phyloP scores from a whole-genome alignment of 306 rosid species.

The Quercus berberidifolia region DNA sequence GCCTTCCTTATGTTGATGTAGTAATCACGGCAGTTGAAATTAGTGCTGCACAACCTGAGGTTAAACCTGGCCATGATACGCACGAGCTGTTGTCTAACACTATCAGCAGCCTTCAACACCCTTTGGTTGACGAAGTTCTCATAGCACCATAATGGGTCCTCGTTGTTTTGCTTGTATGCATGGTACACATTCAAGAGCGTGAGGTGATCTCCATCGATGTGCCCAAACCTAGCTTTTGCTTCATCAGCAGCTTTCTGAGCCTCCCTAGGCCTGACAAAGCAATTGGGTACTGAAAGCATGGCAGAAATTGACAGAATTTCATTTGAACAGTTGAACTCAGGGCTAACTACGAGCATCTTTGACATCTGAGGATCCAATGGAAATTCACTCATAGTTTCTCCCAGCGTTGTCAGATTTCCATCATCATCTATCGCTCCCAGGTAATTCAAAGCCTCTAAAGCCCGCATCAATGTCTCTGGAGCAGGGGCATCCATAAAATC shows the following conservation, averaged over 20 bases:
- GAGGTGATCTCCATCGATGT: conserved; percentile 96
- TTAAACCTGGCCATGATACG: conserved; percentile 84
- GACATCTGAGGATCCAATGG: conserved; percentile 99
- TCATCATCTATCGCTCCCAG: conserved; percentile 96
- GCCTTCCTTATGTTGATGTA: conserved; percentile 89
- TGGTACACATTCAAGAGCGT: conserved; percentile 92
- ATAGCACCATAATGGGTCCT: conserved; percentile 89
- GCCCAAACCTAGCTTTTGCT: conserved; percentile 97
- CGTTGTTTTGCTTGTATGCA: conserved; percentile 90
- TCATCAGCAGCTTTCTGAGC: conserved; percentile 97
- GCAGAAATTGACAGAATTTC: conserved; percentile 90
- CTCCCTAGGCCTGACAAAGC: conserved; percentile 99
- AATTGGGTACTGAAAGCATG: conserved; percentile 99
- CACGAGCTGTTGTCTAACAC: conserved; percentile 84
- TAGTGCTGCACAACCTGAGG: conserved; percentile 88
- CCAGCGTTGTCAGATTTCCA: conserved; percentile 84
- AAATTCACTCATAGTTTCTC: conserved; percentile 91
- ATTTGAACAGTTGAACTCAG: conserved; percentile 91
- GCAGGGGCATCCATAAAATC: conserved; percentile 99
- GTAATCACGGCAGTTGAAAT: conserved; percentile 86
- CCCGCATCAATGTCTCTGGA: conserved; percentile 97
- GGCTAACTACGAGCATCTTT: conserved; percentile 93
- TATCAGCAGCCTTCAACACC: conserved; percentile 85
- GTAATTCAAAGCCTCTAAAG: conserved; percentile 90
- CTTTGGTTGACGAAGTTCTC: conserved; percentile 82